phyloP scores from a whole-genome alignment of 2,329 filamentous ascomycete genomes.

The Tolypocladium pustulatum region DNA sequence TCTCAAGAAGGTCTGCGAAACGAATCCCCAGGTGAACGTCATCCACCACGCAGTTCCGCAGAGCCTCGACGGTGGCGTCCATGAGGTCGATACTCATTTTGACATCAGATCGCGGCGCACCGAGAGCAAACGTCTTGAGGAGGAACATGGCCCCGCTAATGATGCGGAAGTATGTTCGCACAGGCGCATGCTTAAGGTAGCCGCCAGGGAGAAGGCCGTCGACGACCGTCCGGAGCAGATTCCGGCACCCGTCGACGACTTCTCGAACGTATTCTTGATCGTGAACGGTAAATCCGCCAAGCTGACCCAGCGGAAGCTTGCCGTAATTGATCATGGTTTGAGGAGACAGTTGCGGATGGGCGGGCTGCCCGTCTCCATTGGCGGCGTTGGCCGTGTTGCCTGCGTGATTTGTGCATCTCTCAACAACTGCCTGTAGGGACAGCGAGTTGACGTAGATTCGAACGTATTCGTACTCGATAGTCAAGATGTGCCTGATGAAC shows the following conservation, averaged over 20 bases:
- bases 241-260: constrained; percentile 68
- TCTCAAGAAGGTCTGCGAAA: constrained; percentile 75
- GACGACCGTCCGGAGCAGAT: constrained; percentile 66
- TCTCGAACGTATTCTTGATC: constrained; percentile 67
- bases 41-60: constrained; percentile 71
- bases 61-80: constrained; percentile 61
- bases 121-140: constrained; percentile 74
- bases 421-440: constrained; percentile 87
- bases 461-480: constrained; percentile 92
- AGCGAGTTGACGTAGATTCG: constrained; percentile 92
- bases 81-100: constrained; percentile 65
- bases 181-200: constrained; percentile 73
- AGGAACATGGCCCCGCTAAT: constrained; percentile 79
- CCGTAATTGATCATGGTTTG: constrained; percentile 56
- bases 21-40: constrained; percentile 78
- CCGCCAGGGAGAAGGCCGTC: constrained; percentile 63
- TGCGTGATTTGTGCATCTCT: constrained; percentile 75
- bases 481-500: constrained; percentile 65
- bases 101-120: constrained; percentile 68
- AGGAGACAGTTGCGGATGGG: constrained; percentile 37
- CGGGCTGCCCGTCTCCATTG: constrained; percentile 19
- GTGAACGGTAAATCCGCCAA: constrained; percentile 52
- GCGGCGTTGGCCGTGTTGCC: constrained; percentile 30
- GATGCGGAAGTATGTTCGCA: constrained; percentile 78
- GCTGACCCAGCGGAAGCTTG: constrained; percentile 51